These are phyloP conservation scores for Pittosporum tobira DNA, from an alignment of 129 eudicot species.

Conservation along the genomic window DNA sequence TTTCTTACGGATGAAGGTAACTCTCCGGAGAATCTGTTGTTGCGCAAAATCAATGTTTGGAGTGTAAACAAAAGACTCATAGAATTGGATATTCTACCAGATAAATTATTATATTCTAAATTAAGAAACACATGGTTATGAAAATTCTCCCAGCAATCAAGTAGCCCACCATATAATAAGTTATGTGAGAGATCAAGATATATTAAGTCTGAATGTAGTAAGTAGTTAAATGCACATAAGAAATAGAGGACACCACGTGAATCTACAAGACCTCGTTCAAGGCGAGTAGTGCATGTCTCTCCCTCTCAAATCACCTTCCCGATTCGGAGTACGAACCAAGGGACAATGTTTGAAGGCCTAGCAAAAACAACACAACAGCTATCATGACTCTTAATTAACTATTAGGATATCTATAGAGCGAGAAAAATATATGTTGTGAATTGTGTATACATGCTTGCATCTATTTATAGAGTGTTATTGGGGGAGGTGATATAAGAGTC, in stretches of 20 bases:
- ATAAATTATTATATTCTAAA: conserved; percentile 19
- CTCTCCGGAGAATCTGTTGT: conserved; percentile 27
- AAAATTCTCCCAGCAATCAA: conserved; percentile 14
- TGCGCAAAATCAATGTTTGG: conserved; percentile 10
- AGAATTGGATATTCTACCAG: conserved; percentile 19
- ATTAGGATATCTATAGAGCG: too few relatives aligned
- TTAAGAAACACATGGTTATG: conserved; percentile 7
- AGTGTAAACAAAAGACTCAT: not conserved
- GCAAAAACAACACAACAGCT: not conserved
- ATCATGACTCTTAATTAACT: too few relatives aligned
- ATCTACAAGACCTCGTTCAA: conserved; percentile 16
- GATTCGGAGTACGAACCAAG: too few relatives aligned
- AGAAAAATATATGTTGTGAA: too few relatives aligned
- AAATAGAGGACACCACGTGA: too few relatives aligned
- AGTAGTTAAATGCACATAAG: not conserved
- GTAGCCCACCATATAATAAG: conserved; percentile 16
- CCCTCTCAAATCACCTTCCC: too few relatives aligned
- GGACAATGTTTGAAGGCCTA: conserved; percentile 25
- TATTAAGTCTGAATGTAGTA: not conserved
- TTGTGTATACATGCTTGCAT: too few relatives aligned
- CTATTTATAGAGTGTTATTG: too few relatives aligned
- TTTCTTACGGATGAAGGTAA: conserved; percentile 22
- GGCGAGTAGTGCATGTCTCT: conserved; percentile 11
- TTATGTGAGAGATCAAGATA: conserved; percentile 28
- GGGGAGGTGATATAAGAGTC: too few relatives aligned